A percentile compares a stretch with the other conserved stretches of the same genome.
phyloP scores from a whole-genome alignment of 164 flowering plant species.

The Liquidambar formosana region DNA sequence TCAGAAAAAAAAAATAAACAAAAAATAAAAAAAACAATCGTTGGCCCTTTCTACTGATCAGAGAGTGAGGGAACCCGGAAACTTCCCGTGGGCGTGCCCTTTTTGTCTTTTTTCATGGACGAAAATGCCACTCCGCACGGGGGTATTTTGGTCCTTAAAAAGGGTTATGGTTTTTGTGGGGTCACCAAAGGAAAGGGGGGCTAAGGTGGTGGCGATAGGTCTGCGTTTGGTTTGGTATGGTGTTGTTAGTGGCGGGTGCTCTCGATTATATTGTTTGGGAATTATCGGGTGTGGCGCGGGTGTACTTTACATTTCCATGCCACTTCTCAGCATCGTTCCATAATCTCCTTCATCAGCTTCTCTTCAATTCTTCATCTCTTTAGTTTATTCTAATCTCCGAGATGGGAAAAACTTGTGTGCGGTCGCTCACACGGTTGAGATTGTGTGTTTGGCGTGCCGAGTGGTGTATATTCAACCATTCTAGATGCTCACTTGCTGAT shows the following conservation, averaged over 20 bases:
- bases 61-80: slow-evolving; percentile 12
- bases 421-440: too few relatives aligned
- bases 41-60: background rate
- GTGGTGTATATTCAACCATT: too few relatives aligned
- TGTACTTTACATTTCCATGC: background rate
- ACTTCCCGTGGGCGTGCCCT: slow-evolving; percentile 6
- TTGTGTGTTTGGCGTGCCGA: too few relatives aligned
- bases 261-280: background rate
- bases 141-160: slow-evolving; percentile 14
- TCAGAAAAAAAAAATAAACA: slow-evolving; percentile 10
- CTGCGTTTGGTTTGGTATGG: slow-evolving; percentile 12
- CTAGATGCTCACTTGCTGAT: too few relatives aligned
- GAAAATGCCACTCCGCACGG: slow-evolving; percentile 1
- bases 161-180: slow-evolving; percentile 1
- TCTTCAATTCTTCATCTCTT: too few relatives aligned
- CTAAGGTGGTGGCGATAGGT: background rate
- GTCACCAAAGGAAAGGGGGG: background rate
- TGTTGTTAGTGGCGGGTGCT: background rate
- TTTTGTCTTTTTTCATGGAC: background rate
- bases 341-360: too few relatives aligned
- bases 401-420: too few relatives aligned
- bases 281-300: slow-evolving; percentile 1
- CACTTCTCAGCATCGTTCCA: too few relatives aligned
- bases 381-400: too few relatives aligned
- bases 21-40: too few relatives aligned